A percentile compares a stretch with the other conserved stretches of the same genome.
Evolutionary conservation across 2,329 filamentous ascomycete genomes (phyloP).

Genomic region (Phyllosticta ampelicida): DNA sequence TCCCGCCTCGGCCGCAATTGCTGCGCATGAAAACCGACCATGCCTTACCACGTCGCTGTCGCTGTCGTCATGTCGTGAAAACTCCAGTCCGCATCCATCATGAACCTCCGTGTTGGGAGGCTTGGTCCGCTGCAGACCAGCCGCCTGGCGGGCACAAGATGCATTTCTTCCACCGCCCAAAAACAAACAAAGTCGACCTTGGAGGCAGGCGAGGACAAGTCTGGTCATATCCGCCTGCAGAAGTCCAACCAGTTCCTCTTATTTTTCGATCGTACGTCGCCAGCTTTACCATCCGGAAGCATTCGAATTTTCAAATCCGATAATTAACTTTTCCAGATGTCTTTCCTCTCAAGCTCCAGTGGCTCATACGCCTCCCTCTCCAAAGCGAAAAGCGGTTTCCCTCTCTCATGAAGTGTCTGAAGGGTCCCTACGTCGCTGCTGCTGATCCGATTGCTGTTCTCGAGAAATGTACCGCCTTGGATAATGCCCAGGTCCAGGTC

Average conservation of each 20-base stretch:
- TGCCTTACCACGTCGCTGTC: neutral
- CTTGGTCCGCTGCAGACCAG: constrained; percentile 9
- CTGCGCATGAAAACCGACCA: neutral
- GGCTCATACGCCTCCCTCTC: constrained; percentile 45
- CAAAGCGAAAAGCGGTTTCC: constrained; percentile 36
- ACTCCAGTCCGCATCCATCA: neutral
- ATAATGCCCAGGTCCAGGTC: constrained; percentile 59
- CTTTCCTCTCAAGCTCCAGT: constrained; percentile 67
- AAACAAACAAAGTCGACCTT: constrained; percentile 17
- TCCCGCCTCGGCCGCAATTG: neutral
- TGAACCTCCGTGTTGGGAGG: constrained; percentile 4
- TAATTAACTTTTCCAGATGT: constrained; percentile 46
- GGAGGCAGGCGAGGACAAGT: constrained; percentile 50
- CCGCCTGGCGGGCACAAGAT: constrained; percentile 1
- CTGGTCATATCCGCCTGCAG: constrained; percentile 66
- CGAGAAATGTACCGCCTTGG: constrained; percentile 24
- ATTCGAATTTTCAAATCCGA: neutral
- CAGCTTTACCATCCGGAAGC: neutral
- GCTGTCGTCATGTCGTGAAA: neutral
- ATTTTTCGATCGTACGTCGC: constrained; percentile 71
- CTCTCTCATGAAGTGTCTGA: constrained; percentile 40
- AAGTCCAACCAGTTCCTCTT: constrained; percentile 68
- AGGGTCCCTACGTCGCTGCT: constrained; percentile 40
- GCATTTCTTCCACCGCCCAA: constrained; percentile 2
- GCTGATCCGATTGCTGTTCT: constrained; percentile 44